Base-by-base conservation (phyloP, 306 rosid species). In the Casuarina equisetifolia region DNA sequence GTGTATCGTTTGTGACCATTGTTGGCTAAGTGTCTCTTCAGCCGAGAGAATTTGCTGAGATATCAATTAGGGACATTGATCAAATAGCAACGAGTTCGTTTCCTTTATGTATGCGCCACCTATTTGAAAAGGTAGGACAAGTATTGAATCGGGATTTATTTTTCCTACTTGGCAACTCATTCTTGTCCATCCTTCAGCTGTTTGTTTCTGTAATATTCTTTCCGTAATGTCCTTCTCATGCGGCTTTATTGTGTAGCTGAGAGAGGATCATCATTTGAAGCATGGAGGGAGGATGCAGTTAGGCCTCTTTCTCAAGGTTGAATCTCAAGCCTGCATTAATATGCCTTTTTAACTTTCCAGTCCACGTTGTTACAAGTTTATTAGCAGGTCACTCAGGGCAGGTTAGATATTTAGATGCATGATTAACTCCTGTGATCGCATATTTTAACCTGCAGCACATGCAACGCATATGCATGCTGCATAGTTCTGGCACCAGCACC, bases 201-300 rank as follows among this genome's bases (percentile, higher is more conserved):
- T 52, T 71, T 46, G 38, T 52, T 51, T 46, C 13, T 54, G 51
- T 46, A 9, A 16, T 16, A 48, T 40, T 8, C 40, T 10, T 76
- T 46, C 13, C 50, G 51, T 46, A 9, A 16, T 16, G 70, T 40
- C 17, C 40, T 13, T 76, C 61, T 62, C 38, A 69, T 62, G 73
- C 80, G 25, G 25, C 74, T 70, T 85, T 49, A 74, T 59, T 76
- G 20, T 76, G 83, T 89, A 92, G 99, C 86, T 92, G 85, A 95
- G 83, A 79, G 99, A 95, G 81, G 99, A 92, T 80, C 99, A 92
- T 89, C 97, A 95, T 91, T 86, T 95, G 81, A 95, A 95, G 90
- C 97, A 95, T 77, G 97, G 97, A 72, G 99, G 97, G 77, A 88
- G 97, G 86, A 92, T 95, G 97, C 99, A 95, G 76, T 82, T 95